Percentiles rank a stretch among this genome's conserved stretches.
These are phyloP conservation scores for Sequoia sempervirens DNA, from an alignment of 75 land plant genomes.

Conservation along the genomic window DNA sequence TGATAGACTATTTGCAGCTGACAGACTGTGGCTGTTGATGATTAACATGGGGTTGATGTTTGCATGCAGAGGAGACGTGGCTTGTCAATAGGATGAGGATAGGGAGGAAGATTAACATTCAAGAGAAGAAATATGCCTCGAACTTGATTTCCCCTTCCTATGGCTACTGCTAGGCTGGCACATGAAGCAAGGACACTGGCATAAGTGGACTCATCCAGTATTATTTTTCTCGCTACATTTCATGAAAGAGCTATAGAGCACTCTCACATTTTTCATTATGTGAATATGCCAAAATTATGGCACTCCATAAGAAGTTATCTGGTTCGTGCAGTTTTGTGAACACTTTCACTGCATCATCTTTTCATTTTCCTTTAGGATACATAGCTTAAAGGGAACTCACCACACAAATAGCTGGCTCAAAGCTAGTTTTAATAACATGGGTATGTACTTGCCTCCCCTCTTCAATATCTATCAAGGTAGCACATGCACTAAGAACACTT, in stretches of 20 bases:
- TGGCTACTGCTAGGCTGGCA: constrained; percentile 35
- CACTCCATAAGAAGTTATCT: constrained; percentile 65
- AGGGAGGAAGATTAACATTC: too few species aligned
- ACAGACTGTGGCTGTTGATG: too few species aligned
- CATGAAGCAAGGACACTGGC: constrained; percentile 54
- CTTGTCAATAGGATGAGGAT: too few species aligned
- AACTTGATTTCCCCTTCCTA: constrained; percentile 43
- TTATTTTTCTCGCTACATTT: constrained; percentile 33
- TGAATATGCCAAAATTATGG: constrained; percentile 60
- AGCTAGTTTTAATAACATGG: constrained; percentile 35
- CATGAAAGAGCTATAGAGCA: constrained; percentile 30
- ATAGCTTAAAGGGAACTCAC: constrained; percentile 51
- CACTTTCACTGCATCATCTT: constrained; percentile 30
- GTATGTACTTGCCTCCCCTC: constrained; percentile 38
- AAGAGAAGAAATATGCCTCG: too few species aligned
- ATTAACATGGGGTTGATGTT: too few species aligned
- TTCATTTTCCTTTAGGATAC: constrained; percentile 41
- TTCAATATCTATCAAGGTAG: constrained; percentile 15
- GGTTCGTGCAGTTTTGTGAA: constrained; percentile 40
- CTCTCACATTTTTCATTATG: constrained; percentile 33
- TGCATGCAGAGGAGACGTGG: too few species aligned
- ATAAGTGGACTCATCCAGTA: constrained; percentile 41
- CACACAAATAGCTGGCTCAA: constrained; percentile 28
- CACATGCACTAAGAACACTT: constrained; percentile 32
- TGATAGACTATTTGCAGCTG: too few species aligned